Evolutionary conservation across 192 early-diverging fungal genomes (phyloP), one percentile per base, ranked within the genome.

Genomic region (Lunasporangiospora selenospora): DNA sequence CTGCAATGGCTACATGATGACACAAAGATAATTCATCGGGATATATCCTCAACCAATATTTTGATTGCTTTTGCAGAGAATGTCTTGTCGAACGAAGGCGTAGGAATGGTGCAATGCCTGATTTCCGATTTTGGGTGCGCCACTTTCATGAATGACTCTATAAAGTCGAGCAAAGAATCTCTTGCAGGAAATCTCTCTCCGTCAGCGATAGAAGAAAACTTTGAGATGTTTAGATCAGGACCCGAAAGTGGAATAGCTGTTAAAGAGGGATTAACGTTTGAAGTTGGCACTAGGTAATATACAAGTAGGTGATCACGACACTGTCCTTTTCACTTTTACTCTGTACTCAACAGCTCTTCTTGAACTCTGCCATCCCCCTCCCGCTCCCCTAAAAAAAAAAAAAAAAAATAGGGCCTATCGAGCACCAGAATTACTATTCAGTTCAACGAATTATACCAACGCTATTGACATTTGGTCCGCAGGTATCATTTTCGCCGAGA

Each of bases 391-490:
- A n/a, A n/a, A n/a, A n/a, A n/a, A n/a, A n/a, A n/a, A n/a, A n/a
- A n/a, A n/a, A n/a, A n/a, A n/a, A 24, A 16, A 16, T 15, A 77
- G 80, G 37, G 76, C 65, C 24, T 84, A 84, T 36, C 65, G 77
- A 10, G 81, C 83, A 0, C 83, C 83, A 19, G 83, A 85, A 23
- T 53, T 83, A 1, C 23, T 81, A 11, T 75, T 83, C 19, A 77
- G 79, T 1, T 77, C 65, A 3, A 31, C 39, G 24, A 62, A 62
- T 31, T 83, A 85, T 39, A 59, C 79, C 7, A 62, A 50, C 15
- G 47, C 83, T 2, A 60, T 78, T 24, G 83, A 85, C 56, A 66
- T 85, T 53, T 85, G 81, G 81, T 80, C 78, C 2, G 51, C 70
- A 26, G 81, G 81, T 6, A 80, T 81, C 4, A 36, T 83, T 2